Evolutionary conservation across 2,329 filamentous ascomycete genomes (phyloP).

Genomic region (Stemphylium vesicarium): DNA sequence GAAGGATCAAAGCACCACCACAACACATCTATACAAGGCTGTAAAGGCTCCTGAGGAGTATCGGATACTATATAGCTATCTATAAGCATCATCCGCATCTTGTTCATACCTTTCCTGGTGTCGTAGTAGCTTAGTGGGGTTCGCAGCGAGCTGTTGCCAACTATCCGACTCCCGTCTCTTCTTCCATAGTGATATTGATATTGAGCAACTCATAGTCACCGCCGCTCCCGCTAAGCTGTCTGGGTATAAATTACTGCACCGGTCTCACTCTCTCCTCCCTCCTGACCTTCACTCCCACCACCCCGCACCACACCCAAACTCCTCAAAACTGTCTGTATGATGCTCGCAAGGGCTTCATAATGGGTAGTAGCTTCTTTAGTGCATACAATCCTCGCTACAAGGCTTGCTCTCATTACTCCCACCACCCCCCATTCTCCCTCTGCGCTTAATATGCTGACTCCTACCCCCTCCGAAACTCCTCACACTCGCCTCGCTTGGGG

Average conservation of each 20-base stretch:
- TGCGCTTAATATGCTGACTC: too few relatives aligned
- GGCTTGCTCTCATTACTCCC: too few relatives aligned
- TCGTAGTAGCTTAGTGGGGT: constrained; percentile 13
- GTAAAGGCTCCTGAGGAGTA: not conserved
- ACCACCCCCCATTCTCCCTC: too few relatives aligned
- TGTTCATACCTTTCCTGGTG: constrained; percentile 6
- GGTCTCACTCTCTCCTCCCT: not conserved
- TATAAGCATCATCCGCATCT: not conserved
- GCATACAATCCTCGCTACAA: too few relatives aligned
- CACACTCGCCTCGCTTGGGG: too few relatives aligned
- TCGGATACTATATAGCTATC: constrained; percentile 2
- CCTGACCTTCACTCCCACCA: not conserved
- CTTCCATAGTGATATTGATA: not conserved
- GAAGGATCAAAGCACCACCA: constrained; percentile 1
- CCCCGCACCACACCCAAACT: not conserved
- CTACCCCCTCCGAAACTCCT: too few relatives aligned
- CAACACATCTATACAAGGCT: not conserved
- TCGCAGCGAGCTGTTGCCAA: not conserved
- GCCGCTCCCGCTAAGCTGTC: not conserved
- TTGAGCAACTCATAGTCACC: constrained; percentile 2
- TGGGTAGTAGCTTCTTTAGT: too few relatives aligned
- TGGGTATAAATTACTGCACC: not conserved
- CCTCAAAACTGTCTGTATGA: too few relatives aligned
- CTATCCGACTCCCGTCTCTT: not conserved
- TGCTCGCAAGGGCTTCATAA: too few relatives aligned